These are phyloP conservation scores for Lachnellula suecica DNA, from an alignment of 2,329 filamentous ascomycete genomes.

Conservation along the genomic window DNA sequence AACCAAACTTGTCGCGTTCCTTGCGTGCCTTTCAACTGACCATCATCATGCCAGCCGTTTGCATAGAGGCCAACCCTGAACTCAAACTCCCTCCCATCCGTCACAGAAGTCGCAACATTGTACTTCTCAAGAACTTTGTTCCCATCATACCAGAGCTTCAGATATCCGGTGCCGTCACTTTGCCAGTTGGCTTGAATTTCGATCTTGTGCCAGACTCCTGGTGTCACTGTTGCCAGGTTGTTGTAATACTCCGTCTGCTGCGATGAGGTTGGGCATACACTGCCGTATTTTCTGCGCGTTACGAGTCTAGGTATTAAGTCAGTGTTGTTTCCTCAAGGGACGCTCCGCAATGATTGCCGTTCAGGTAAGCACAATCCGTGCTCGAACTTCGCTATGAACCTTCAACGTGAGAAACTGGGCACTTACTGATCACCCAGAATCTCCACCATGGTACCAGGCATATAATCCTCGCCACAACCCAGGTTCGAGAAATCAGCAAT, in stretches of 20 bases:
- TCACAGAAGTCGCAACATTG: constrained; percentile 44
- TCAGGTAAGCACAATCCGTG: no score
- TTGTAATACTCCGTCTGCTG: constrained; percentile 34
- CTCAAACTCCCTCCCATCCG: constrained; percentile 42
- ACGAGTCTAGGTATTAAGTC: constrained; percentile 28
- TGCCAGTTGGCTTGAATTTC: constrained; percentile 46
- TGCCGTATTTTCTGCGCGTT: constrained; percentile 42
- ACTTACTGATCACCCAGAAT: constrained; percentile 37
- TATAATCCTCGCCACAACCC: constrained; percentile 44
- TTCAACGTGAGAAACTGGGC: no score
- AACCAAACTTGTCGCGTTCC: constrained; percentile 47
- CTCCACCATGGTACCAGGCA: constrained; percentile 50
- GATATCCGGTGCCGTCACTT: constrained; percentile 42
- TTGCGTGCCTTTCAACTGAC: constrained; percentile 39
- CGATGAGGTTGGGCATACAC: constrained; percentile 30
- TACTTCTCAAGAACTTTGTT: constrained; percentile 41
- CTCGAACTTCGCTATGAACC: no score
- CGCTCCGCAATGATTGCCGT: no score
- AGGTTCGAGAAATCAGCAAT: constrained; percentile 47
- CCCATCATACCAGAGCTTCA: constrained; percentile 48
- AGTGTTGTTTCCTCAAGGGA: not conserved
- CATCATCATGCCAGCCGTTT: constrained; percentile 48
- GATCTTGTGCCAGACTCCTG: constrained; percentile 47
- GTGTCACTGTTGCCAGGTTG: constrained; percentile 38
- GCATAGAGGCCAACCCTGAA: constrained; percentile 50